phyloP scores from a whole-genome alignment of 169 alveolate species.

The Babesia gibsoni region DNA sequence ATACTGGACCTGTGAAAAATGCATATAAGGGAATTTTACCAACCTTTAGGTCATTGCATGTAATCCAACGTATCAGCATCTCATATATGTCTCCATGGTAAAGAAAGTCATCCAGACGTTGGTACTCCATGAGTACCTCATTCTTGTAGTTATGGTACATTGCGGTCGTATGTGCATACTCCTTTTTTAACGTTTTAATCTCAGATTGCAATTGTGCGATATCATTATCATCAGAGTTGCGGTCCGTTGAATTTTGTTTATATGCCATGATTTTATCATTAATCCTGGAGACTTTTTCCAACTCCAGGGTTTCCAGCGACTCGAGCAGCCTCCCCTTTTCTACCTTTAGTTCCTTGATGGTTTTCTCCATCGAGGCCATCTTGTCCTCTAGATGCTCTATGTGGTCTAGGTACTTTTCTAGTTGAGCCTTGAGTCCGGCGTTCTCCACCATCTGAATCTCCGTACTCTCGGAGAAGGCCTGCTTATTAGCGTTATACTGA shows the following conservation, averaged over 20 bases:
- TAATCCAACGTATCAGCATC: slow-evolving; percentile 55
- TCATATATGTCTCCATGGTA: slow-evolving; percentile 40
- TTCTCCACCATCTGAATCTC: slow-evolving; percentile 49
- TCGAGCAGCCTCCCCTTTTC: background rate
- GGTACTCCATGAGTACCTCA: slow-evolving; percentile 42
- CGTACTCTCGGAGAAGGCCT: slow-evolving; percentile 49
- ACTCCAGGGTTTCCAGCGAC: background rate
- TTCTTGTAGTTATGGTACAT: slow-evolving; percentile 47
- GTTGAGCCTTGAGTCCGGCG: slow-evolving; percentile 32
- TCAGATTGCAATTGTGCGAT: background rate
- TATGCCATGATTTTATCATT: background rate
- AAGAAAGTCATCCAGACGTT: slow-evolving; percentile 30
- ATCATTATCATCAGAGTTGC: background rate
- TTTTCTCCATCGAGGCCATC: background rate
- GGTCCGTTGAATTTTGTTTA: background rate
- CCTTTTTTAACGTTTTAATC: background rate
- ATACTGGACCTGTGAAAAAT: slow-evolving; percentile 39
- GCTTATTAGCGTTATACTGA: slow-evolving; percentile 48
- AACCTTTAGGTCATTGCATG: slow-evolving; percentile 62
- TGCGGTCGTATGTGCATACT: slow-evolving; percentile 40
- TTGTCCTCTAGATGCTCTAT: slow-evolving; percentile 12
- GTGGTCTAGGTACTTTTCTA: slow-evolving; percentile 46
- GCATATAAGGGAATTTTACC: background rate
- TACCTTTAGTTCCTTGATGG: slow-evolving; percentile 4
- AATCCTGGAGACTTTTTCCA: too few species aligned